Percentiles rank a stretch among this genome's conserved stretches.
Conservation (phyloP, 1,139 yeast species). For the Scheffersomyces stambukii region DNA sequence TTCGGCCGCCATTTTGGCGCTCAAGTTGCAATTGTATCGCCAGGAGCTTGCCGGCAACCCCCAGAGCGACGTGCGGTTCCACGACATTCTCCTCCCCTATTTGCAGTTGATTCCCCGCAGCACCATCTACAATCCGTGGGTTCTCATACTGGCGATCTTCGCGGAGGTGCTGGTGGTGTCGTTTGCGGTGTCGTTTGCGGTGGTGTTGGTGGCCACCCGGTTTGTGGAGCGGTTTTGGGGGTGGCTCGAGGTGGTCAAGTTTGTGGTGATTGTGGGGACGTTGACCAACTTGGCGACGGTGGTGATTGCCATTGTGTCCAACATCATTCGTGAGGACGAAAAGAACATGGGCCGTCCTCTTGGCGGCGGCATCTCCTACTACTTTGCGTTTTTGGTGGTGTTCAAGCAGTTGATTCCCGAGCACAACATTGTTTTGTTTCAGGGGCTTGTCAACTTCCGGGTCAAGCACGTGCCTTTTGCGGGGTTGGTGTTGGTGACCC, state of each 20-base stretch:
- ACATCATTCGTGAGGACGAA: slow-evolving; percentile 33
- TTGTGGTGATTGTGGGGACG: slow-evolving; percentile 53
- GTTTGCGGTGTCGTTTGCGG: slow-evolving; percentile 43
- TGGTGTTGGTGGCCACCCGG: slow-evolving; percentile 50
- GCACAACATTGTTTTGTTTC: slow-evolving; percentile 68
- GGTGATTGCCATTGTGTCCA: slow-evolving; percentile 35
- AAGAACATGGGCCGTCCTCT: slow-evolving; percentile 44
- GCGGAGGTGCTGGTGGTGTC: slow-evolving; percentile 59
- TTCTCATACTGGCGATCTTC: slow-evolving; percentile 65
- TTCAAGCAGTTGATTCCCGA: slow-evolving; percentile 89
- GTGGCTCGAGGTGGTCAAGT: slow-evolving; percentile 54
- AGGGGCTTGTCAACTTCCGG: slow-evolving; percentile 60
- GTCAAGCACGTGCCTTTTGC: slow-evolving; percentile 73
- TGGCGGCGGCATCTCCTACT: slow-evolving; percentile 71
- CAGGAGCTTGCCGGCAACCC: slow-evolving; percentile 16
- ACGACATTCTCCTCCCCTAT: slow-evolving; percentile 51
- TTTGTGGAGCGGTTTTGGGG: slow-evolving; percentile 59
- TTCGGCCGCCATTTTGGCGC: slow-evolving; percentile 22
- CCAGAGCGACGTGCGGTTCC: slow-evolving; percentile 16
- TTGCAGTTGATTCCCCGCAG: slow-evolving; percentile 68
- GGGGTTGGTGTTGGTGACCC: slow-evolving; percentile 39
- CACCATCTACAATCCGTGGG: slow-evolving; percentile 69
- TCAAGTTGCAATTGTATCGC: slow-evolving; percentile 33
- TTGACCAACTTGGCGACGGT: slow-evolving; percentile 56
- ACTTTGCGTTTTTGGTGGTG: slow-evolving; percentile 77